Evolutionary conservation across 2,329 filamentous ascomycete species (phyloP).

Genomic region (Dactylellina drechsleri): DNA sequence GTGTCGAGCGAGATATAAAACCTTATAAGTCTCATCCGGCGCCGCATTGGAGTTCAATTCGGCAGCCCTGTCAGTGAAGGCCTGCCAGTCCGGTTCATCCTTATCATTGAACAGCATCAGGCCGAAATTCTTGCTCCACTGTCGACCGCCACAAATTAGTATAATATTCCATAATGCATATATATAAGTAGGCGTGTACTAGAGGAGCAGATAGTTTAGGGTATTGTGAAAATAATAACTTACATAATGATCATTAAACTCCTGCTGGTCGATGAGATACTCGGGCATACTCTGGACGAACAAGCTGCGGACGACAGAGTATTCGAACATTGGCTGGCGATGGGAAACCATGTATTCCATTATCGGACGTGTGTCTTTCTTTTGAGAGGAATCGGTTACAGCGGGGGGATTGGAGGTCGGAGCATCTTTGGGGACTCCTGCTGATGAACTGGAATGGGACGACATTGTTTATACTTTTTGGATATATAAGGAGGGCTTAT

Average conservation of each 20-base stretch:
- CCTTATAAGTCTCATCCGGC: slow-evolving; percentile 70
- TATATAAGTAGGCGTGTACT: neutral
- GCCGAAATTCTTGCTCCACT: slow-evolving; percentile 73
- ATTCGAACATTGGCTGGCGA: slow-evolving; percentile 35
- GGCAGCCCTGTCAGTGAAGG: slow-evolving; percentile 62
- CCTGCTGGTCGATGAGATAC: slow-evolving; percentile 45
- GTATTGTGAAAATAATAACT: neutral
- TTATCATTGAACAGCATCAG: slow-evolving; percentile 72
- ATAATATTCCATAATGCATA: too few species aligned
- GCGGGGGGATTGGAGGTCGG: neutral
- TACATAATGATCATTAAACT: slow-evolving; percentile 44
- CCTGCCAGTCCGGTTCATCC: slow-evolving; percentile 45
- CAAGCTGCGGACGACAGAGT: slow-evolving; percentile 40
- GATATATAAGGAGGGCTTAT: neutral
- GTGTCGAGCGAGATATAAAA: slow-evolving; percentile 75
- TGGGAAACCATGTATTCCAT: slow-evolving; percentile 38
- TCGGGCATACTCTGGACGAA: slow-evolving; percentile 47
- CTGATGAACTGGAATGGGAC: neutral
- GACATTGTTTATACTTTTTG: neutral
- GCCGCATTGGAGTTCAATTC: slow-evolving; percentile 66
- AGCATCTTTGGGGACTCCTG: slow-evolving; percentile 11
- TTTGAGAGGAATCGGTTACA: neutral
- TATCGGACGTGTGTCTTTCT: neutral
- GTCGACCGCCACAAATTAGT: neutral
- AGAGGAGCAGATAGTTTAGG: neutral